phyloP scores from a whole-genome alignment of 345 rosid genomes.

The Populus alba region DNA sequence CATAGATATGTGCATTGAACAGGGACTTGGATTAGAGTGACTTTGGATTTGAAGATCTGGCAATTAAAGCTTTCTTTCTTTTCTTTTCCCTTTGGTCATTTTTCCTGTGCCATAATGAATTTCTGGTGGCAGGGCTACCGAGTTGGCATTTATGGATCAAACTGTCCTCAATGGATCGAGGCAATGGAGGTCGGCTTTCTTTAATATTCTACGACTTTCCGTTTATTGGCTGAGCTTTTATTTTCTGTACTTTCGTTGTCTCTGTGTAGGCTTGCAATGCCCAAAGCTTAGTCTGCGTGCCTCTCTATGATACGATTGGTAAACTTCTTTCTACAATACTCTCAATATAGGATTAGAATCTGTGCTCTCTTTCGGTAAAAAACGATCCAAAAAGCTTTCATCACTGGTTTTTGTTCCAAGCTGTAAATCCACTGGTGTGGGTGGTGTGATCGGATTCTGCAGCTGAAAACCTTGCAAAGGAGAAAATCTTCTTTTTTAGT shows the following conservation, averaged over 20 bases:
- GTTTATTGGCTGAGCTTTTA: no score
- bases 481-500: no score
- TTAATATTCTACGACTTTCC: background rate
- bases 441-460: no score
- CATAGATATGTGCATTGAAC: background rate
- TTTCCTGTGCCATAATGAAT: background rate
- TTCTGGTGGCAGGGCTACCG: constrained; percentile 58
- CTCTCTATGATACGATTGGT: constrained; percentile 96
- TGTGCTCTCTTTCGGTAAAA: background rate
- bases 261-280: constrained; percentile 75
- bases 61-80: background rate
- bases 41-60: background rate
- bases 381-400: background rate
- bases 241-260: no score
- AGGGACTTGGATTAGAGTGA: constrained; percentile 1
- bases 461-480: no score
- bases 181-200: constrained; percentile 79
- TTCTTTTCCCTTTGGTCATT: background rate
- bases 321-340: constrained; percentile 17
- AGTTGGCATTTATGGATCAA: constrained; percentile 84
- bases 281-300: constrained; percentile 78
- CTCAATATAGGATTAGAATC: background rate
- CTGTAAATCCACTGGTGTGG: no score
- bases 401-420: no score
- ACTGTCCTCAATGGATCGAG: constrained; percentile 92